Evolutionary conservation across 139 green algal species (phyloP).

Genomic region (Marvania coccoides): DNA sequence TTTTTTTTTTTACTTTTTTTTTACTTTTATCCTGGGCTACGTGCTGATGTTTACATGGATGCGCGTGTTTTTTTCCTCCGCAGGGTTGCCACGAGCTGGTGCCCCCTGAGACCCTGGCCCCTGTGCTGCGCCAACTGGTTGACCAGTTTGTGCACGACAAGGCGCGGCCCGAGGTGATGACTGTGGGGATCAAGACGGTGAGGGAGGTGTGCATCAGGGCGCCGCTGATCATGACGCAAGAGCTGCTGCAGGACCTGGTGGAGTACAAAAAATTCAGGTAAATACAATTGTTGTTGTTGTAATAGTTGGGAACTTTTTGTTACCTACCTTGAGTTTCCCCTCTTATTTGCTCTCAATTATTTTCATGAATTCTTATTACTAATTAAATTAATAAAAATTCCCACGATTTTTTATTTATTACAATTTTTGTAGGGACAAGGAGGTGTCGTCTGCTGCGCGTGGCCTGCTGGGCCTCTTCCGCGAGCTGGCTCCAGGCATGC

Average conservation of each 20-base stretch:
- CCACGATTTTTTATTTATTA: no score
- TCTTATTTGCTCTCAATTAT: no score
- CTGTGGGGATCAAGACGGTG: slow-evolving; percentile 85
- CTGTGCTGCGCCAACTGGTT: slow-evolving; percentile 86
- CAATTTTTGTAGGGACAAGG: no score
- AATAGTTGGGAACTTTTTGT: no score
- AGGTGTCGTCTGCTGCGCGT: slow-evolving; percentile 68
- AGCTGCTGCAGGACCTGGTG: slow-evolving; percentile 82
- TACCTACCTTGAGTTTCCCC: no score
- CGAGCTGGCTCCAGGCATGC: slow-evolving; percentile 81
- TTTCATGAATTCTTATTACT: no score
- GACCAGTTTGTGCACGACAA: slow-evolving; percentile 95
- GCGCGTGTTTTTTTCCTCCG: background rate
- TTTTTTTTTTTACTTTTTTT: background rate
- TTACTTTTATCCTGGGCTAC: no score
- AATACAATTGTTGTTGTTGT: no score
- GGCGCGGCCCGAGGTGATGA: slow-evolving; percentile 67
- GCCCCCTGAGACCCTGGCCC: slow-evolving; percentile 79
- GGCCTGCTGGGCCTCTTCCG: slow-evolving; percentile 78
- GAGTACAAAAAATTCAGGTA: slow-evolving; percentile 83
- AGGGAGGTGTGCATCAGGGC: slow-evolving; percentile 78
- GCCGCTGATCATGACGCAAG: slow-evolving; percentile 81
- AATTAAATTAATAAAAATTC: no score
- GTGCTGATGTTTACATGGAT: background rate
- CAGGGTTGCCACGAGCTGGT: slow-evolving; percentile 86